A percentile compares a stretch with the other conserved stretches of the same genome.
Conservation (phyloP, 176 grass and related monocot genomes). For the Cenchrus purpureus region DNA sequence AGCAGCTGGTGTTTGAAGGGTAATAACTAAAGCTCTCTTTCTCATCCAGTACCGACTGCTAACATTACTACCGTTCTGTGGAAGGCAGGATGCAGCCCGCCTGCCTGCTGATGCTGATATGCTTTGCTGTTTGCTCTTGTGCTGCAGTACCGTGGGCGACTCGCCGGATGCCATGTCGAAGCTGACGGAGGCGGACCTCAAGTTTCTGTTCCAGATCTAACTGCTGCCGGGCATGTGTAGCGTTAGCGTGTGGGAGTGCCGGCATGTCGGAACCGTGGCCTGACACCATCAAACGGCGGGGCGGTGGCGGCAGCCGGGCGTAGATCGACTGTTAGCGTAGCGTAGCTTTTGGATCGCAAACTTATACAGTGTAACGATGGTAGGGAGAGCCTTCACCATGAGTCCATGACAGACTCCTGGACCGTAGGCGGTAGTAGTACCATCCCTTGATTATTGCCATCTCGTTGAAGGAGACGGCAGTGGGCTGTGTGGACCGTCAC, state of each 20-base stretch:
- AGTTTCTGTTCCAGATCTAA: conserved; percentile 79
- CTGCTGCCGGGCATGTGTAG: not conserved
- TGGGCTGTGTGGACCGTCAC: not conserved
- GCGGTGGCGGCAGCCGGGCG: not conserved
- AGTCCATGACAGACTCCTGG: too few species aligned
- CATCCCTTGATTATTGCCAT: too few species aligned
- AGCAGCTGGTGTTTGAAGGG: conserved; percentile 93
- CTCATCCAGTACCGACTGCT: not conserved
- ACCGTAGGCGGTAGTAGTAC: not conserved
- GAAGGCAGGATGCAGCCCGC: not conserved
- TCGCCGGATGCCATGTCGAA: conserved; percentile 78
- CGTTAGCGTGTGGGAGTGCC: not conserved
- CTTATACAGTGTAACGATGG: not conserved
- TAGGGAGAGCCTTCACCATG: not conserved
- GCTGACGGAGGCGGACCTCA: conserved; percentile 74
- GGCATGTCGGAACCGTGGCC: conserved; percentile 10
- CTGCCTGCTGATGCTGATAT: conserved; percentile 26
- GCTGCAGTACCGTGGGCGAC: conserved; percentile 70
- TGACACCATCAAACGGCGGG: not conserved
- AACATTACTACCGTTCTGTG: not conserved
- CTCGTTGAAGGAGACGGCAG: too few species aligned
- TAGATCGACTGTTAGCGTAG: not conserved
- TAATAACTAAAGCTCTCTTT: conserved; percentile 33
- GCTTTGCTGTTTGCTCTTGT: not conserved
- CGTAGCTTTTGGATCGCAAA: not conserved